Evolutionary conservation across 2,329 filamentous ascomycete genomes (phyloP), one percentile per base, ranked within the genome.

Genomic region (Ceratocystis albifundus): DNA sequence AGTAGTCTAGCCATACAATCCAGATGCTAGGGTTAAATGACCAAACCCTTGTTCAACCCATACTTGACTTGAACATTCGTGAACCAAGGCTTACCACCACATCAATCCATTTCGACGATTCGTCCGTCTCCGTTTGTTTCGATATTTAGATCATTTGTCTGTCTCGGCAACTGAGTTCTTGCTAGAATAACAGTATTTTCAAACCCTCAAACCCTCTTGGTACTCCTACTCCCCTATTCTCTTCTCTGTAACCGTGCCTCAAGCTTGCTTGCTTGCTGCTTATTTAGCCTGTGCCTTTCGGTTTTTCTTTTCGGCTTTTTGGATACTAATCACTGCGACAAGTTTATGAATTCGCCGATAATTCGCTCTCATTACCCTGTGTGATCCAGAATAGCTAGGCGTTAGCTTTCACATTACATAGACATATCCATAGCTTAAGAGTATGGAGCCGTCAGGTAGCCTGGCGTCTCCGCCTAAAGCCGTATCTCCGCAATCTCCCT

Each of bases 401-500:
- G 3, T 5, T 15, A 10, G 48, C 48, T 28, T 53, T 53, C 10
- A 10, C 48, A 25, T 10, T 53, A 53, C 22, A 53, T 15, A 53
- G 3, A 12, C 55, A n/a, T 17, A 20, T 15, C 2, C 5, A 15
- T 4, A 28, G 15, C 15, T 59, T 10, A 15, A 32, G 3, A 53
- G 5, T 8, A 59, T 59, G 55, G 55, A 59, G 15, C 12, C 28
- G 2, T 8, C 30, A 74, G 79, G 82, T 74, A 79, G 87, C 84
- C 84, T 80, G 78, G 78, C 81, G 73, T 77, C 83, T 74, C 80
- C 84, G 72, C 79, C 83, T 77, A 83, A 87, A 76, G 62, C 67
- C 30, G 67, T 53, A 8, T 84, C 86, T 74, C 82, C 88, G 76
- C 84, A 86, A 75, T 83, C 86, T 72, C 82, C 88, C 75, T 86